Percentiles rank a stretch among this genome's conserved stretches.
These are phyloP conservation scores for Wickerhamiella sergipiensis DNA, from an alignment of 805 yeast genomes.

Conservation along the genomic window DNA sequence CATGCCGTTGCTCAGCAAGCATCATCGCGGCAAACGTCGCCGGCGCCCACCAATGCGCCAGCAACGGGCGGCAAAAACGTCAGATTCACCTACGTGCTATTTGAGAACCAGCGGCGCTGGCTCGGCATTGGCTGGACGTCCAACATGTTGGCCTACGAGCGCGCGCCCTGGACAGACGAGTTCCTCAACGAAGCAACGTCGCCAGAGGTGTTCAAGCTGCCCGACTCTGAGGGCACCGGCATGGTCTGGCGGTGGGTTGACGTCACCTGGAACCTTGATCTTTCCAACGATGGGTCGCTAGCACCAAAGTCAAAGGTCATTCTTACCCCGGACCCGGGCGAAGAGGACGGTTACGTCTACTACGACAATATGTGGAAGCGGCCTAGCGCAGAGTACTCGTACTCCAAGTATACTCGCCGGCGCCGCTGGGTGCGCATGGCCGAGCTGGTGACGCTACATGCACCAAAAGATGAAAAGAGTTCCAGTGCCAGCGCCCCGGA, in stretches of 20 bases:
- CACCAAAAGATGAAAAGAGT: not conserved
- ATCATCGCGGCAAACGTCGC: not conserved
- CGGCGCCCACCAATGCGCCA: not conserved
- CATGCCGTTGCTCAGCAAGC: not conserved
- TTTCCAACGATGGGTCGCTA: constrained; percentile 77
- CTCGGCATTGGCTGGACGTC: constrained; percentile 97
- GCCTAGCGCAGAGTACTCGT: constrained; percentile 78
- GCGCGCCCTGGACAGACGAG: constrained; percentile 97
- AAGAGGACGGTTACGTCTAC: constrained; percentile 78
- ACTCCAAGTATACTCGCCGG: constrained; percentile 81
- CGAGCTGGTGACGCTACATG: constrained; percentile 38
- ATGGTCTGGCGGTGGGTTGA: constrained; percentile 94
- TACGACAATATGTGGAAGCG: constrained; percentile 91
- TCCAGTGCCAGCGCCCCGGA: too few relatives aligned
- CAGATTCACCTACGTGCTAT: constrained; percentile 79
- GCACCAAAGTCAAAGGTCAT: constrained; percentile 40
- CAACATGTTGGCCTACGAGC: constrained; percentile 77
- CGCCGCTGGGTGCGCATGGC: constrained; percentile 96
- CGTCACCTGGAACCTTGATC: constrained; percentile 78
- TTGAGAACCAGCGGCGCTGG: constrained; percentile 95
- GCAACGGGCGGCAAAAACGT: constrained; percentile 34
- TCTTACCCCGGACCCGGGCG: constrained; percentile 38
- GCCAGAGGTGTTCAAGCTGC: constrained; percentile 66
- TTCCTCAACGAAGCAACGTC: constrained; percentile 74
- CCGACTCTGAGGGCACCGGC: constrained; percentile 53